These are phyloP conservation scores for Pythium insidiosum DNA, from an alignment of 352 stramenopile genomes.

Conservation along the genomic window DNA sequence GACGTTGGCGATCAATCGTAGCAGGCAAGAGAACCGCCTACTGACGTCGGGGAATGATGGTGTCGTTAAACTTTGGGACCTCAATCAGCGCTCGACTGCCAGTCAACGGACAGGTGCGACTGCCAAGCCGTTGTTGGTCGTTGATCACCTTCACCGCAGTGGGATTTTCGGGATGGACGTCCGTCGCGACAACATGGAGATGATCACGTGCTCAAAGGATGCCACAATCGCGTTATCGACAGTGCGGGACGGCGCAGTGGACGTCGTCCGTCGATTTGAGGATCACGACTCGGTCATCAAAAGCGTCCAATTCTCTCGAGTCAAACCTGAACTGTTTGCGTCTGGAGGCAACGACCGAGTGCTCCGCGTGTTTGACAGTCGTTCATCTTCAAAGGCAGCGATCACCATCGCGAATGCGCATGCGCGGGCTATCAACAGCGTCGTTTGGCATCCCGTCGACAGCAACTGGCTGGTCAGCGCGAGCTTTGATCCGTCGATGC, in stretches of 20 bases:
- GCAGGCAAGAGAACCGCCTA: conserved; percentile 22
- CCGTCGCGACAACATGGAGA: conserved; percentile 14
- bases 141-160: conserved; percentile 23
- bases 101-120: background rate
- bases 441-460: conserved; percentile 38
- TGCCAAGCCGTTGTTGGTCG: conserved; percentile 20
- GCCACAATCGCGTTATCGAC: conserved; percentile 23
- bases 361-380: conserved; percentile 31
- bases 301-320: conserved; percentile 25
- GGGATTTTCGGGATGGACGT: conserved; percentile 49
- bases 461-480: conserved; percentile 34
- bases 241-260: conserved; percentile 13
- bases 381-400: conserved; percentile 1
- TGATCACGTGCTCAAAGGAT: conserved; percentile 56
- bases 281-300: conserved; percentile 41
- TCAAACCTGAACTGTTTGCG: conserved; percentile 18
- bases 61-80: conserved; percentile 43
- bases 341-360: conserved; percentile 39
- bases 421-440: conserved; percentile 39
- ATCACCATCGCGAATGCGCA: conserved; percentile 21
- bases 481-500: conserved; percentile 37
- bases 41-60: conserved; percentile 41
- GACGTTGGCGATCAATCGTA: conserved; percentile 23
- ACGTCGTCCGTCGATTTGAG: conserved; percentile 19
- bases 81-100: conserved; percentile 26